Base-by-base conservation (phyloP, 1,284 basidiomycete species). In the Trichosporon sp. region DNA sequence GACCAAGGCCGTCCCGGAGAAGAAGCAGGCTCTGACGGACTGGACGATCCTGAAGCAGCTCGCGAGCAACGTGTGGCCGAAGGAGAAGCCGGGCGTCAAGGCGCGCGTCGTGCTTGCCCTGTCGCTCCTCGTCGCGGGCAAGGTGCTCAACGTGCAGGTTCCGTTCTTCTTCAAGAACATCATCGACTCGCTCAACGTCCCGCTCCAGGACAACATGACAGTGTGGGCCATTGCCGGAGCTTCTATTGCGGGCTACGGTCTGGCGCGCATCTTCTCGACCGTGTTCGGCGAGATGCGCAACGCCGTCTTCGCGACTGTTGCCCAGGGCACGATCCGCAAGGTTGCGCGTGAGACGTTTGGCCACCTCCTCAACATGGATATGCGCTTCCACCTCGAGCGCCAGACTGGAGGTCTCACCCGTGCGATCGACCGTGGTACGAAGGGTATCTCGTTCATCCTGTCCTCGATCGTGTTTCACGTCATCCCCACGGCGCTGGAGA, bases 81-180 rank as follows among this genome's bases (percentile, higher is more conserved):
- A 86, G 74, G 84, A 85, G 21, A 85, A 87, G 69, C 80, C 78
- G 61, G 78, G 81, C 4, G 86, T 87, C 67, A 89, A 88, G 74
- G 86, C 88, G 65, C 89, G 95, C 4, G 96, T 99, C 4, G 77
- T 98, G 0, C 82, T 92, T 4, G 97, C 97, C 0, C 88, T 99
- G 65, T 88, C 86, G 0, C 84, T 99, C 69, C 86, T 99, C 46
- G 87, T 98, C 46, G 87, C 89, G 5, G 96, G 94, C 68, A 99
- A 99, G 88, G 92, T 96, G 35, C 85, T 98, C 71, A 99, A 98
- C 80, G 96, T 99, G 0, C 96, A 98, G 87, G 96, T 99, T 4
- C 96, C 97, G 0, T 90, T 95, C 76, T 88, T 98, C 75, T 99
- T 99, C 89, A 99, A 98, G 83, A 83, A 88, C 51, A 90, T 99